Base-by-base conservation (phyloP, 75 land plant genomes). In the Cryptomeria japonica region DNA sequence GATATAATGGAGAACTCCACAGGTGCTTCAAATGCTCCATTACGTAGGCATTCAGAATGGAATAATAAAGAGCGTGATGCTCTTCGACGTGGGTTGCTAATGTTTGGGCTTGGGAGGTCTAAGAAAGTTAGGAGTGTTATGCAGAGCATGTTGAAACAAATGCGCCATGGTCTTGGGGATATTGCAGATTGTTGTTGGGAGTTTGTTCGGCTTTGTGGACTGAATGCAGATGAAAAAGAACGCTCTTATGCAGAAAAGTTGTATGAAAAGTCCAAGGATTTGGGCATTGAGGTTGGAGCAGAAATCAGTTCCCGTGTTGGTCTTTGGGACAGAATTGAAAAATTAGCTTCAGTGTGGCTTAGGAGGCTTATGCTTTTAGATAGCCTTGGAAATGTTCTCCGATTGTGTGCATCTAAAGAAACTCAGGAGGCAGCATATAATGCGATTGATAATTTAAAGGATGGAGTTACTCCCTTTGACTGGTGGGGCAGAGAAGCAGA, bases 141-240 rank as follows among this genome's bases (percentile, higher is more conserved):
- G 90, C 90, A 88, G 46, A 64, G 88, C 34, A 49, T 86, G 53
- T 61, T 89, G 88, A 89, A 89, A 80, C 88, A 89, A 75, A 72
- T 90, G 83, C 92, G 90, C 7, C 92, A 91, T 84, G 92, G 92
- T 47, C 46, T 91, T 28, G 92, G 92, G 73, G 92, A 91, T 55
- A 91, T 91, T 49, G 88, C 92, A 56, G 92, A 91, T 75, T 87
- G 91, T 80, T 89, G 80, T 87, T 91, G 92, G 92, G 92, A 91
- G 84, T 91, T 91, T 91, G 88, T 91, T 44, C 90, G 85, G 34
- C 83, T 87, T 75, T 91, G 90, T 61, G 90, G 87, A 15, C 36
- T 80, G 25, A 80, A 79, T 86, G 87, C 92, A 51, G 90, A 91
- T 84, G 87, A 49, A 51, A 86, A 89, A 75, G 90, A 89, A 73